phyloP scores from a whole-genome alignment of 257 asterid species.

The Salvia hispanica region DNA sequence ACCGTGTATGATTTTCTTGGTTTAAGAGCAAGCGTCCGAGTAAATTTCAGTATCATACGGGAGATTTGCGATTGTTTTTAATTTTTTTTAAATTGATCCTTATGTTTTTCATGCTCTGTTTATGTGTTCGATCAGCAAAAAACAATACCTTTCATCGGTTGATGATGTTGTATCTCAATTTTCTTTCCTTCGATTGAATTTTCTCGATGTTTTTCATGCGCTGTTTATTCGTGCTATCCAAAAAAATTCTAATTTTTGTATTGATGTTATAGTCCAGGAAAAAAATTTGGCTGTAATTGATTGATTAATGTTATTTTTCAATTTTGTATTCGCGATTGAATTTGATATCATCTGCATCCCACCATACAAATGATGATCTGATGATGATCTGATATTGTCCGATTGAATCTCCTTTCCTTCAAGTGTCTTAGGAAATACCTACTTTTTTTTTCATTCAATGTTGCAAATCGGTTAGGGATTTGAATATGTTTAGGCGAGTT shows the following conservation, averaged over 20 bases:
- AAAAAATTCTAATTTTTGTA: not conserved
- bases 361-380: too few relatives aligned
- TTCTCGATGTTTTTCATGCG: not conserved
- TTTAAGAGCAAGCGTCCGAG: not conserved
- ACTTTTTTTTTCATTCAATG: too few relatives aligned
- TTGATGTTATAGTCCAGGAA: not conserved
- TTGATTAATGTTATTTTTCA: too few relatives aligned
- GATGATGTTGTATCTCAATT: not conserved
- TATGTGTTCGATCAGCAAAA: not conserved
- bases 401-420: not conserved
- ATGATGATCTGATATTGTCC: too few relatives aligned
- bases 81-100: too few relatives aligned
- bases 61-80: not conserved
- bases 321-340: too few relatives aligned
- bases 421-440: too few relatives aligned
- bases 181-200: not conserved
- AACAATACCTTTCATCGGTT: slow-evolving; percentile 20
- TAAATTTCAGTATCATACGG: slow-evolving; percentile 4
- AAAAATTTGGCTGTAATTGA: too few relatives aligned
- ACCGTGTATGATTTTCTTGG: not conserved
- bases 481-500: not conserved
- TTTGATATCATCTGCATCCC: too few relatives aligned
- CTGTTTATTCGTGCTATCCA: too few relatives aligned
- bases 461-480: too few relatives aligned
- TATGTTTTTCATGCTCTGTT: not conserved